Evolutionary conservation across 2,329 filamentous ascomycete species (phyloP).

Genomic region (Pestalotiopsis sp.): DNA sequence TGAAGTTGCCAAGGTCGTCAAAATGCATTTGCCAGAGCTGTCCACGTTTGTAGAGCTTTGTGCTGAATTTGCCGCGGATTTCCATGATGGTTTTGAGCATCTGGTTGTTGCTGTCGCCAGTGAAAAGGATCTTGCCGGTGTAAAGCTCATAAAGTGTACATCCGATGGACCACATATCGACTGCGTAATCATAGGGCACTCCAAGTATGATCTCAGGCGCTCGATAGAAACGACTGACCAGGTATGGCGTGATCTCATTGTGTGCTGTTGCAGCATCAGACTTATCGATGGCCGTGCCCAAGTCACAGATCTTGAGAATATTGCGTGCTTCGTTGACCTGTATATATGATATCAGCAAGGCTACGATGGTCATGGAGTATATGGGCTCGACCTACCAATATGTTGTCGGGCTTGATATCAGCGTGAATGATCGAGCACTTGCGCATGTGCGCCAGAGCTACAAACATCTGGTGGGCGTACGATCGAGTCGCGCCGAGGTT

Average conservation of each 20-base stretch:
- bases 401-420: constrained; percentile 97
- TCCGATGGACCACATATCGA: constrained; percentile 97
- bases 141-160: constrained; percentile 97
- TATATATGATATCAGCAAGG: constrained; percentile 26
- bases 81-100: constrained; percentile 98
- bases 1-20: constrained; percentile 81
- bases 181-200: constrained; percentile 91
- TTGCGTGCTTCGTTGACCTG: constrained; percentile 80
- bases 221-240: constrained; percentile 96
- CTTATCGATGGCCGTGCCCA: constrained; percentile 92
- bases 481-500: constrained; percentile 83
- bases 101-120: constrained; percentile 94
- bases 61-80: constrained; percentile 86
- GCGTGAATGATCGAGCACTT: constrained; percentile 94
- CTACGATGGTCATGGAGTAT: neutral
- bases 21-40: constrained; percentile 78
- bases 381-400: constrained; percentile 64
- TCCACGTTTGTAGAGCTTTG: constrained; percentile 84
- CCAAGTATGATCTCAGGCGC: constrained; percentile 96
- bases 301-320: constrained; percentile 89
- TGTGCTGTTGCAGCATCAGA: constrained; percentile 72
- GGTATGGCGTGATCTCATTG: constrained; percentile 89
- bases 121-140: constrained; percentile 96
- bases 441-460: constrained; percentile 83
- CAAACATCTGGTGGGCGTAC: constrained; percentile 93